Evolutionary conservation across 192 early-diverging fungal species (phyloP), one percentile per base, ranked within the genome.

Genomic region (Backusella circina): DNA sequence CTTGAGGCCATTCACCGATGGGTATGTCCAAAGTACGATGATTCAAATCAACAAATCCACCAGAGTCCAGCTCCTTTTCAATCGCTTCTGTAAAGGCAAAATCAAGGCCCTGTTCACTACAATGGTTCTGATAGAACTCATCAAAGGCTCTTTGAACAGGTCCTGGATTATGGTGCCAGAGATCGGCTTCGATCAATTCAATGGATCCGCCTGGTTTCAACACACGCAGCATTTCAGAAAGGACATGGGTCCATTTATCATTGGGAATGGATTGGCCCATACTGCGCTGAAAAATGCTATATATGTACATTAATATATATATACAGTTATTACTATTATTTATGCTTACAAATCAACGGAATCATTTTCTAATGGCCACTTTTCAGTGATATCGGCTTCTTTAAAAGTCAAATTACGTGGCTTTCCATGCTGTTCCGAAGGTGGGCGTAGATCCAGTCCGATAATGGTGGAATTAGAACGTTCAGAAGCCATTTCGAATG

Each of bases 1-100:
- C 81, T 50, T 37, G 35, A 6, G 81, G 77, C 81, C 81, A 82
- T 77, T 82, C 81, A 28, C 81, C 81, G 16, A 79, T 36, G 5
- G 81, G 81, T 65, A 82, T 75, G 67, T 82, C 81, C 41, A 82
- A n/a, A 1, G 74, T 70, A 21, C 72, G 70, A 30, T 73, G 35
- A 13, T 76, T 65, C 6, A 79, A 13, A 4, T 73, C 51, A 12
- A n/a, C 47, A 50, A 79, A 82, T 2, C 81, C 81, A 31, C 33
- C 26, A 8, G 75, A 18, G 18, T 47, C 38, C 8, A 82, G n/a
- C 15, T 41, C 23, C 5, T 65, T 38, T 18, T 67, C 38, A 28
- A 82, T 36, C 5, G 33, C 21, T 32, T 77, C 70, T 15, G 74
- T 68, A 23, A 76, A 44, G 12, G 7, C 1, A 13, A 75, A 73